Evolutionary conservation across 2,329 filamentous ascomycete species (phyloP), one percentile per base, ranked within the genome.

Genomic region (Verticillium klebahnii): DNA sequence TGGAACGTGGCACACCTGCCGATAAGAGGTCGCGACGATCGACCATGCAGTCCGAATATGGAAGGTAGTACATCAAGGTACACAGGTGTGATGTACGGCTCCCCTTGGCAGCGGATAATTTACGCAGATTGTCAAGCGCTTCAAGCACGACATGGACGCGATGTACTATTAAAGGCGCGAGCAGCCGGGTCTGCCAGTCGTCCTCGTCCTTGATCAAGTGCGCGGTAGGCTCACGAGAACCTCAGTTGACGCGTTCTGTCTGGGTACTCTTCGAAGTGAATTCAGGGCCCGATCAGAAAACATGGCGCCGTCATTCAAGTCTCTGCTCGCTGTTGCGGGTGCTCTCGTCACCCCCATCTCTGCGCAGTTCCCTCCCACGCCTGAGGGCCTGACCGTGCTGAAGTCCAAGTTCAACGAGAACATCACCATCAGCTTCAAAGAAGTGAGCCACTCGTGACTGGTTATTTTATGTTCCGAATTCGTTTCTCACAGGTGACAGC

Each of bases 341-440:
- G 61, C 77, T 81, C 58, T 75, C 67, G 19, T 72, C 11, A 19
- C 19, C 6, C n/a, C 29, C 1, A 54, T 58, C 23, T 39, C 58
- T 11, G 68, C 64, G 0, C 69, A 70, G 40, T 69, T 70, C 9
- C 69, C 69, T 2, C 69, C 69, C 1, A 45, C 57, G 3, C 65
- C 66, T 2, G 62, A 69, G 40, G 68, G 67, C 11, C 57, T 80
- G 39, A 82, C 78, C 50, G 77, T 80, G 58, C 76, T 87, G 60
- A 73, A 73, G 29, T 87, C 85, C 32, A 82, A 83, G 11, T 74
- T 89, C 61, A 76, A 87, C 70, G 74, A 77, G n/a, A 80, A 82
- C 64, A 82, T 88, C 68, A 84, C 82, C 59, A 82, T 89, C 65
- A 80, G 80, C 58, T 89, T 85, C 76, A 87, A 86, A 67, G 75